Conservation (phyloP, 306 rosid species). For the Malus fusca region DNA sequence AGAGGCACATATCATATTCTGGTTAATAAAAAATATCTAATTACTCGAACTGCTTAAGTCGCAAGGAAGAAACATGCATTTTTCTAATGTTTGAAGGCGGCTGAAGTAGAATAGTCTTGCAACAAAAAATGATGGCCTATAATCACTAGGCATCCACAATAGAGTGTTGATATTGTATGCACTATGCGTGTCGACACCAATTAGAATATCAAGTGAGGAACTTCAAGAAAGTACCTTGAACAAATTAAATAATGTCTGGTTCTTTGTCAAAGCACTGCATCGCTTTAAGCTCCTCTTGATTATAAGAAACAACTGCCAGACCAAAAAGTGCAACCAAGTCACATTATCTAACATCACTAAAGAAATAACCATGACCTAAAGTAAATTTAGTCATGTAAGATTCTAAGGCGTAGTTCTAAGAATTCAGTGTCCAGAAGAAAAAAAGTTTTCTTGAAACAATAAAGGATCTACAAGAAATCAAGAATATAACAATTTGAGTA, state of each 20-base stretch:
- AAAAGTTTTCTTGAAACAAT: not conserved
- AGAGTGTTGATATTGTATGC: not conserved
- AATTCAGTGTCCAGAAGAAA: not conserved
- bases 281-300: conserved; percentile 98
- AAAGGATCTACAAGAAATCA: not conserved
- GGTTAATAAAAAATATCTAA: not conserved
- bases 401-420: not conserved
- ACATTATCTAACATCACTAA: not conserved
- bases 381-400: not conserved
- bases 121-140: not conserved
- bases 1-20: conserved; percentile 2
- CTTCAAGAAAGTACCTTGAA: conserved; percentile 59
- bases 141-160: not conserved
- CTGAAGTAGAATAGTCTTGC: not conserved
- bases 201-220: conserved; percentile 4
- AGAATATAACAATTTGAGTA: not conserved
- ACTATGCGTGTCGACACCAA: too few species aligned
- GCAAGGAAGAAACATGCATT: not conserved
- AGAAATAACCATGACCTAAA: not conserved
- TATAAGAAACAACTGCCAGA: conserved; percentile 75
- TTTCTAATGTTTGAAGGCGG: not conserved
- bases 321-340: not conserved
- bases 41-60: not conserved
- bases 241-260: conserved; percentile 82
- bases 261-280: conserved; percentile 96